Conservation (phyloP, 2,329 filamentous ascomycete species). For the Geosmithia flava region DNA sequence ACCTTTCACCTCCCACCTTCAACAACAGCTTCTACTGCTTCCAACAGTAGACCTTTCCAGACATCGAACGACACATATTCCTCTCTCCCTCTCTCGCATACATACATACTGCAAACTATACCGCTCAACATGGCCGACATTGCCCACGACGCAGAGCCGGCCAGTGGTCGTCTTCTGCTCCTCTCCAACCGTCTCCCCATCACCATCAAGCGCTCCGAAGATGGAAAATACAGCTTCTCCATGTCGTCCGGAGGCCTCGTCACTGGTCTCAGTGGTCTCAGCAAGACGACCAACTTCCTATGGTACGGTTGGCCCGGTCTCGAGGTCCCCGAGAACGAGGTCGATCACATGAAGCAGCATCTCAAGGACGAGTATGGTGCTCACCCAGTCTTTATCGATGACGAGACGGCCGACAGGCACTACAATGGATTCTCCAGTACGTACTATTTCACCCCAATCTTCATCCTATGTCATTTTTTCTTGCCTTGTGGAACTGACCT, state of each 20-base stretch:
- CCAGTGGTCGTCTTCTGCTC: conserved; percentile 53
- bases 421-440: conserved; percentile 97
- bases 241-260: conserved; percentile 97
- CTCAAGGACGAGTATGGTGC: conserved; percentile 82
- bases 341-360: conserved; percentile 58
- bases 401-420: conserved; percentile 86
- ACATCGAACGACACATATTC: too few relatives aligned
- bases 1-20: not conserved
- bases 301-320: conserved; percentile 98
- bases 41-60: too few relatives aligned
- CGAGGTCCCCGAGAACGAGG: conserved; percentile 78
- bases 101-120: too few relatives aligned
- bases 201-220: conserved; percentile 86
- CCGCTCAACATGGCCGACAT: conserved; percentile 18
- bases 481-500: not conserved
- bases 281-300: conserved; percentile 87
- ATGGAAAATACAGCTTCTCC: conserved; percentile 84
- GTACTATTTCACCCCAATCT: conserved; percentile 13
- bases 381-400: conserved; percentile 83
- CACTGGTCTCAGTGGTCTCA: conserved; percentile 80
- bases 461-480: not conserved
- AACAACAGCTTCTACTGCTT: not conserved
- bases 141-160: conserved; percentile 18
- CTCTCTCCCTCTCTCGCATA: too few relatives aligned
- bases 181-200: conserved; percentile 93